These are phyloP conservation scores for Lactifluus rugatus DNA, from an alignment of 768 basidiomycete genomes.

Conservation along the genomic window DNA sequence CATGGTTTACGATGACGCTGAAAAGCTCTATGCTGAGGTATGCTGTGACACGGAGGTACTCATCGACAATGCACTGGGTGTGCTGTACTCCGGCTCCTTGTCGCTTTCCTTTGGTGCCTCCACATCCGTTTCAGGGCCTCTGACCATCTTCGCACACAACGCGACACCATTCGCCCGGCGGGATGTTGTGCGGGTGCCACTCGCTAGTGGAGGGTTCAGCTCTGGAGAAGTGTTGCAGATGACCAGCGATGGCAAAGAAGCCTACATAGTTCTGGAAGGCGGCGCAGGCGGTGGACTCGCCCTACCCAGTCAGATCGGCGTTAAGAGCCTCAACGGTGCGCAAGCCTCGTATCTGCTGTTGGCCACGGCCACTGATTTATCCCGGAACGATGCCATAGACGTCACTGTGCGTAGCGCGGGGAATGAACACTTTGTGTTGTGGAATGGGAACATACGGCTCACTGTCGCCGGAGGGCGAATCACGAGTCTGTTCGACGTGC, in stretches of 20 bases:
- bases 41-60: constrained; percentile 52
- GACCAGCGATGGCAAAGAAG: constrained; percentile 52
- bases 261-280: constrained; percentile 62
- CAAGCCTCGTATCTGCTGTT: background rate
- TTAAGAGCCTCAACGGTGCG: background rate
- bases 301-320: constrained; percentile 9
- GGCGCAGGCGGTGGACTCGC: constrained; percentile 28
- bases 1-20: constrained; percentile 96
- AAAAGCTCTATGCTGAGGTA: constrained; percentile 75
- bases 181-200: constrained; percentile 65
- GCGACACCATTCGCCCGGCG: constrained; percentile 71
- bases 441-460: constrained; percentile 62
- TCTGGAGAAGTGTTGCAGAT: constrained; percentile 50
- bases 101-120: constrained; percentile 22
- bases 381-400: background rate
- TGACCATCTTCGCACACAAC: constrained; percentile 62
- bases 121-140: constrained; percentile 29
- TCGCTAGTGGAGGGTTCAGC: constrained; percentile 33
- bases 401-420: constrained; percentile 49
- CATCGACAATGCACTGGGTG: constrained; percentile 65
- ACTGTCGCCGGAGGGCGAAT: constrained; percentile 79
- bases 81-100: constrained; percentile 50
- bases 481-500: constrained; percentile 46
- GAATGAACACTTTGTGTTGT: constrained; percentile 60
- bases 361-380: background rate